phyloP scores from a whole-genome alignment of 768 basidiomycete genomes.

The Lentinula aciculospora region DNA sequence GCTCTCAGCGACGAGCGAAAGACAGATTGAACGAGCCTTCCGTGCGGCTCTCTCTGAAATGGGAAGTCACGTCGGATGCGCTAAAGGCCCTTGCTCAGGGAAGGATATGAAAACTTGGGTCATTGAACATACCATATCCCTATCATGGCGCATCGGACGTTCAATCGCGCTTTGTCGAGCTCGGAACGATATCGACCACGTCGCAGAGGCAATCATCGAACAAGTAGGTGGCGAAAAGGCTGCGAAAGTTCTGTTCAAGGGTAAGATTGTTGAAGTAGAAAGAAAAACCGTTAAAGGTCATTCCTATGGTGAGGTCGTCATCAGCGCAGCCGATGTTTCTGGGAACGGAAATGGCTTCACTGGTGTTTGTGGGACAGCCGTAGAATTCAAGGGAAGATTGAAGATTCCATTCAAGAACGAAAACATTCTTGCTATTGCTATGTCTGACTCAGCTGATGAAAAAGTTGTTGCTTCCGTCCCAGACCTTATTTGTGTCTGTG shows the following conservation, averaged over 20 bases:
- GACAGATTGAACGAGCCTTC: conserved; percentile 28
- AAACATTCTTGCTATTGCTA: conserved; percentile 37
- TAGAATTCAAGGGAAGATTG: conserved; percentile 25
- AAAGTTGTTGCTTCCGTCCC: conserved; percentile 46
- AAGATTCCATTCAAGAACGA: conserved; percentile 53
- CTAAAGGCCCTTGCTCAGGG: conserved; percentile 28
- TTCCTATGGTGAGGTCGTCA: conserved; percentile 30
- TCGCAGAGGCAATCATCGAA: conserved; percentile 27
- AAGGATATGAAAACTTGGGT: conserved; percentile 25
- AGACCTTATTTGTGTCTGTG: conserved; percentile 51
- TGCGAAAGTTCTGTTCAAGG: conserved; percentile 39
- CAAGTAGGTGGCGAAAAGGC: conserved; percentile 27
- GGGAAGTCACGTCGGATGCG: conserved; percentile 38
- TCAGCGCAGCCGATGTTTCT: conserved; percentile 21
- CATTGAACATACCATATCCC: conserved; percentile 42
- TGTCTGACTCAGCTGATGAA: conserved; percentile 18
- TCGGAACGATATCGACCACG: conserved; percentile 32
- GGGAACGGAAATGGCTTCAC: conserved; percentile 8
- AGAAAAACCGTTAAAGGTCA: conserved; percentile 34
- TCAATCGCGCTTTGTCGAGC: conserved; percentile 41
- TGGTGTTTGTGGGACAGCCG: conserved; percentile 14
- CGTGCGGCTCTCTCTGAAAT: conserved; percentile 38
- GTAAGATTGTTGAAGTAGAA: conserved; percentile 46
- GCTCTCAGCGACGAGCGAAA: conserved; percentile 28
- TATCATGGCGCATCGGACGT: conserved; percentile 56